A percentile compares a stretch with the other conserved stretches of the same genome.
Conservation (phyloP, 2,329 filamentous ascomycete species). For the Ploettnerulaceae sp. region DNA sequence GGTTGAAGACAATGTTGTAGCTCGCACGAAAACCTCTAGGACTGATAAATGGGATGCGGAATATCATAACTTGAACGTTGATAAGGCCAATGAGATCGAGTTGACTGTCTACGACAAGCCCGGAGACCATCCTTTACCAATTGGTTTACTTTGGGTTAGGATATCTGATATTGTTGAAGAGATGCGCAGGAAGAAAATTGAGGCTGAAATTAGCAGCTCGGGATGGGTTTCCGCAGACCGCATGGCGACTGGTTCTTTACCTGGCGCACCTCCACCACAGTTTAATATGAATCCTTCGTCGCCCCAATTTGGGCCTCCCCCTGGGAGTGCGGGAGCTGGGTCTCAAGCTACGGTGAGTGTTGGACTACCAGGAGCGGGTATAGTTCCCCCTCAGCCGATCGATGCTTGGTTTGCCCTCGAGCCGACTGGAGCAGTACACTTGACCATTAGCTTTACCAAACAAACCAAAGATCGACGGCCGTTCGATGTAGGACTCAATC, state of each 20-base stretch:
- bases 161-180: constrained; percentile 98
- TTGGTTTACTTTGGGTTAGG: constrained; percentile 91
- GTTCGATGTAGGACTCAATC: constrained; percentile 84
- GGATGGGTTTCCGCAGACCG: constrained; percentile 98
- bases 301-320: constrained; percentile 42
- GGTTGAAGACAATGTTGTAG: constrained; percentile 89
- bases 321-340: constrained; percentile 35
- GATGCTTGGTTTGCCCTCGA: constrained; percentile 97
- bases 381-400: constrained; percentile 51
- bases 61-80: constrained; percentile 85
- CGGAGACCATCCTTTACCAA: constrained; percentile 82
- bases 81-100: constrained; percentile 98
- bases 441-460: constrained; percentile 89
- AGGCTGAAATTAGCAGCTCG: constrained; percentile 88
- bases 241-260: constrained; percentile 61
- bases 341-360: constrained; percentile 26
- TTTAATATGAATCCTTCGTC: constrained; percentile 52
- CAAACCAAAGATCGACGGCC: constrained; percentile 77
- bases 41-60: constrained; percentile 92
- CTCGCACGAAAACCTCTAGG: constrained; percentile 77
- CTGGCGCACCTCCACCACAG: constrained; percentile 45
- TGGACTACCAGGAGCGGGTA: constrained; percentile 31
- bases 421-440: constrained; percentile 85
- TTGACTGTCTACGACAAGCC: constrained; percentile 97
- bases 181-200: constrained; percentile 94